phyloP scores from a whole-genome alignment of 2,329 filamentous ascomycete genomes.

The Zasmidium cellare region DNA sequence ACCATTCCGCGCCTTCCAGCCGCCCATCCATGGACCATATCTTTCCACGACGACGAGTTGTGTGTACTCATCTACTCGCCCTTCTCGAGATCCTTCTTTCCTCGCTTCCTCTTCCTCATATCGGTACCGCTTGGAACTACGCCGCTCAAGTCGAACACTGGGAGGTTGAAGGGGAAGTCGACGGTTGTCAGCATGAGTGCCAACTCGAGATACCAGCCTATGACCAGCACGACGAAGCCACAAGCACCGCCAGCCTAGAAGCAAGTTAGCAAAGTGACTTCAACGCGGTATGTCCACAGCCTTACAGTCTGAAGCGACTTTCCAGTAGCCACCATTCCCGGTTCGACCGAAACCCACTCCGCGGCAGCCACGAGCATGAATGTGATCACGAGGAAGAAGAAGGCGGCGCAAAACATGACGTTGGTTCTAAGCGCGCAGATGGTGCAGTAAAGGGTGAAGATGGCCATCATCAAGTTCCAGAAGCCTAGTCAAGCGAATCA shows the following conservation, averaged over 20 bases:
- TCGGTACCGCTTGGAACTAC: slow-evolving; percentile 16
- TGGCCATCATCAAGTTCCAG: slow-evolving; percentile 24
- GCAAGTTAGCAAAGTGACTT: not conserved
- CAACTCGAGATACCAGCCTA: slow-evolving; percentile 24
- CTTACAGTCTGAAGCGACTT: slow-evolving; percentile 11
- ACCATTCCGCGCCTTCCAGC: no score
- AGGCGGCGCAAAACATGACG: slow-evolving; percentile 17
- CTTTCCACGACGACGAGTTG: no score
- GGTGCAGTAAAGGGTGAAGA: slow-evolving; percentile 22
- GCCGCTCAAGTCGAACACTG: slow-evolving; percentile 22
- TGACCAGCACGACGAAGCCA: slow-evolving; percentile 18
- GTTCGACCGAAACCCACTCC: slow-evolving; percentile 15
- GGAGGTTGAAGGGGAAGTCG: slow-evolving; percentile 21
- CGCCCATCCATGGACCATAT: no score
- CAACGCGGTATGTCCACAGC: not conserved
- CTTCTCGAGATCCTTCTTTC: slow-evolving; percentile 15
- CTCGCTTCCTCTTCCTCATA: slow-evolving; percentile 18
- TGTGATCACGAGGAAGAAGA: slow-evolving; percentile 22
- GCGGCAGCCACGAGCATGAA: slow-evolving; percentile 18
- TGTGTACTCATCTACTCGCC: not conserved
- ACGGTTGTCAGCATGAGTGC: slow-evolving; percentile 22
- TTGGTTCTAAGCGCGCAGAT: slow-evolving; percentile 20
- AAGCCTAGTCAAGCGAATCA: slow-evolving; percentile 4
- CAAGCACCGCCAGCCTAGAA: slow-evolving; percentile 18
- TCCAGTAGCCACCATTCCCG: slow-evolving; percentile 5